Percentiles rank a stretch among this genome's conserved stretches.
Evolutionary conservation across 305 asterid species (phyloP).

Genomic region (Nicotiana rustica): DNA sequence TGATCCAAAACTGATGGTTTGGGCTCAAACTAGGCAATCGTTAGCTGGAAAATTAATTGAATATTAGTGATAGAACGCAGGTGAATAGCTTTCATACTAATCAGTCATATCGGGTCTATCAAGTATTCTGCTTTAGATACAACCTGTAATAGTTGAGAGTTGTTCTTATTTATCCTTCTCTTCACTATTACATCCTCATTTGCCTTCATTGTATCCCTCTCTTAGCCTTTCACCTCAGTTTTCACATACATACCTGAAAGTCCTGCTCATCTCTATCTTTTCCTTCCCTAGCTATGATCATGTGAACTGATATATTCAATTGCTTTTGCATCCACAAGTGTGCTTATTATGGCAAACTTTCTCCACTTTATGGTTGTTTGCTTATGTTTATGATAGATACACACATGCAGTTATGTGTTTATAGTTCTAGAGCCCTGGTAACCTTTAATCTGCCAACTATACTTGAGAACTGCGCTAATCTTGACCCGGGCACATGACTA

Average conservation of each 20-base stretch:
- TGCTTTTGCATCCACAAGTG: background rate
- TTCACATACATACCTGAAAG: background rate
- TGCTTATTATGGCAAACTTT: background rate
- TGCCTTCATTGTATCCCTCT: slow-evolving; percentile 10
- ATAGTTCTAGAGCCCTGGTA: background rate
- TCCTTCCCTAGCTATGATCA: background rate
- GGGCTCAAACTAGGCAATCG: background rate
- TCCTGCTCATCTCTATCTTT: background rate
- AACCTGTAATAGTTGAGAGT: background rate
- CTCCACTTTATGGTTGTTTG: background rate
- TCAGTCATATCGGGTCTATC: background rate
- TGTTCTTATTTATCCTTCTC: background rate
- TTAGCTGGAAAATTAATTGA: slow-evolving; percentile 3
- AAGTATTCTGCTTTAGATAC: background rate
- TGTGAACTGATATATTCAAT: background rate
- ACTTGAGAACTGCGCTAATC: background rate
- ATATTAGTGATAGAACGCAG: background rate
- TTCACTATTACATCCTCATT: background rate
- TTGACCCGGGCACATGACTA: background rate
- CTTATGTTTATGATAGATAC: background rate
- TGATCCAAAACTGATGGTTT: background rate
- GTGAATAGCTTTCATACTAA: background rate
- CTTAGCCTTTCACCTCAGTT: background rate
- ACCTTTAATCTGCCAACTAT: background rate
- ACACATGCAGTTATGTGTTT: background rate